phyloP scores from a whole-genome alignment of 495 filamentous ascomycete species.

The Aspergillus coremiiformis region DNA sequence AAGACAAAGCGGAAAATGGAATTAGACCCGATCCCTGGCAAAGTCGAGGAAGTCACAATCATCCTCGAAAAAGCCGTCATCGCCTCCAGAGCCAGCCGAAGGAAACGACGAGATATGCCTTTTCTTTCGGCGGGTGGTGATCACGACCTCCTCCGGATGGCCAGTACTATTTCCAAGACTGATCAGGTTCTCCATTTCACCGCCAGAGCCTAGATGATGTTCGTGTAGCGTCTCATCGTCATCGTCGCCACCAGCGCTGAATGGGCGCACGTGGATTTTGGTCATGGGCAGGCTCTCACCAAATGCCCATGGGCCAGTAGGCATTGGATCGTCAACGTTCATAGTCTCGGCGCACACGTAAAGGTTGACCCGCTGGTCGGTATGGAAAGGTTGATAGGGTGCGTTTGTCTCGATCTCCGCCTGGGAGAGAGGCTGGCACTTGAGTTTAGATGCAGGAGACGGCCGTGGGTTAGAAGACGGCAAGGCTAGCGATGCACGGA shows the following conservation, averaged over 20 bases:
- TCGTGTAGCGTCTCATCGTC: constrained; percentile 39
- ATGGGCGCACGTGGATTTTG: constrained; percentile 53
- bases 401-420: constrained; percentile 91
- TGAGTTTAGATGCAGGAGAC: constrained; percentile 21
- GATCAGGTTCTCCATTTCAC: constrained; percentile 47
- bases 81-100: constrained; percentile 39
- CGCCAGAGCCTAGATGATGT: constrained; percentile 29
- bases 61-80: constrained; percentile 89
- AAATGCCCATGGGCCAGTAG: constrained; percentile 58
- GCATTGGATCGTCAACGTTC: constrained; percentile 17
- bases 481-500: constrained; percentile 28
- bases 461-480: constrained; percentile 30
- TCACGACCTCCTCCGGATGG: constrained; percentile 68
- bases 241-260: constrained; percentile 45
- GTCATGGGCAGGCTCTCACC: constrained; percentile 54
- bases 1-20: constrained; percentile 5
- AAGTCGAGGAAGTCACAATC: constrained; percentile 91
- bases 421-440: constrained; percentile 57
- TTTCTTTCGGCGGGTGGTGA: constrained; percentile 68
- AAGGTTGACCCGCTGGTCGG: constrained; percentile 68
- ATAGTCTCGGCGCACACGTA: constrained; percentile 46
- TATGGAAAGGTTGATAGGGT: constrained; percentile 86
- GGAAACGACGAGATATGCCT: constrained; percentile 26
- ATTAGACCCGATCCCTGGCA: constrained; percentile 73
- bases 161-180: constrained; percentile 52